Evolutionary conservation across 2,329 filamentous ascomycete genomes (phyloP), one percentile per base, ranked within the genome.

Genomic region (Apiospora malaysiana): DNA sequence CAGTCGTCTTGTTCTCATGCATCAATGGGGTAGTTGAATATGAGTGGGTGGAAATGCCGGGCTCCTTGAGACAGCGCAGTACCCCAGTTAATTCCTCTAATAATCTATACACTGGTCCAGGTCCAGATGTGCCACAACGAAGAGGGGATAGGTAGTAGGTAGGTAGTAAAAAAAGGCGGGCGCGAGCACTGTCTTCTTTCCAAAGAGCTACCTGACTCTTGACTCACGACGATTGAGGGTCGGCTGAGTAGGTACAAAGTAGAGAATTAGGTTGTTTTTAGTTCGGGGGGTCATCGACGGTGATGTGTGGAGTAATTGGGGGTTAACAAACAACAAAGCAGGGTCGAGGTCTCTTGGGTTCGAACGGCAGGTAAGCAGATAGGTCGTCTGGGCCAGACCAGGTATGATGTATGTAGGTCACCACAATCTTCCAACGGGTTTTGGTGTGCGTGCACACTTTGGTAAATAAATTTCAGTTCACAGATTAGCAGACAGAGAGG

Each of bases 61-160:
- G 56, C 56, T 63, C 56, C 56, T 63, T 23, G 56, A 63, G 56
- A 63, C 56, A 63, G 56, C 56, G 56, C 56, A 63, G 56, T 63
- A 63, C 32, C 56, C 32, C 56, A 63, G 56, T 63, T 63, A 63
- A 63, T 63, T 63, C 32, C 56, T 63, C 56, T 63, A 63, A 63
- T 47, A 21, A n/a, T 63, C 56, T 63, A 59, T 59, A 63, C 18
- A 32, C 18, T n/a, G 51, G 51, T n/a, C 12, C 42, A 16, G 12
- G 42, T 45, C 8, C 56, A 40, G 32, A 63, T 4, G 27, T 63
- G 32, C 56, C 32, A 40, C 56, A 63, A 40, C 37, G 32, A 32
- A 23, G 56, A 63, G 56, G 51, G 56, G 56, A 18, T 32, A 32
- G 32, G 32, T 32, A 32, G 32, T 32, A 32, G 6, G 32, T 32